Evolutionary conservation across 2,329 filamentous ascomycete genomes (phyloP).

Genomic region (Beauveria caledonica): DNA sequence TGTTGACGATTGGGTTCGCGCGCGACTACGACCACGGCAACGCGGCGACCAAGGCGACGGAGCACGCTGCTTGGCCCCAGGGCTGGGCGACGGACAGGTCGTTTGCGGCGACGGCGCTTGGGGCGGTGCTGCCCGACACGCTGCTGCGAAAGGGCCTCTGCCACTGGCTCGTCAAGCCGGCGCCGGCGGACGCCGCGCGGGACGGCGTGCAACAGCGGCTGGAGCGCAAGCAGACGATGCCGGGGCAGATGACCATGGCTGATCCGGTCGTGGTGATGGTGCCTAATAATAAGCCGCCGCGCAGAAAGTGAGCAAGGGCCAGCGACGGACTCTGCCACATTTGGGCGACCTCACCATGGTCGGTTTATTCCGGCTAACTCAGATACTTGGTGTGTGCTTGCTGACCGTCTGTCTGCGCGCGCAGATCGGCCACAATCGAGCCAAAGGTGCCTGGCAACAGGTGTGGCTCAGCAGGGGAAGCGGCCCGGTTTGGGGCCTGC

Average conservation of each 20-base stretch:
- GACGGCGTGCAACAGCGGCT: constrained; percentile 14
- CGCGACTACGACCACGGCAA: constrained; percentile 32
- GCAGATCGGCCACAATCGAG: not conserved
- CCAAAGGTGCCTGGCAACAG: not conserved
- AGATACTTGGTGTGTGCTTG: not conserved
- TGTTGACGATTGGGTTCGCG: constrained; percentile 32
- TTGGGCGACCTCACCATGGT: not conserved
- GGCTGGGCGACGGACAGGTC: constrained; percentile 23
- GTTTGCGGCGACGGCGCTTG: constrained; percentile 29
- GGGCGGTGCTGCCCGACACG: constrained; percentile 30
- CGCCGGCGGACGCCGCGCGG: constrained; percentile 5
- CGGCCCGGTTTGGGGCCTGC: not conserved
- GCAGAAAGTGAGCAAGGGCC: not conserved
- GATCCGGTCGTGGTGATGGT: not conserved
- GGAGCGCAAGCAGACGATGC: constrained; percentile 14
- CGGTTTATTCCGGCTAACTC: not conserved
- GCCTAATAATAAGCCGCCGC: not conserved
- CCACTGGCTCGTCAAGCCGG: constrained; percentile 32
- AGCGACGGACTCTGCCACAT: not conserved
- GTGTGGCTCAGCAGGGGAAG: not conserved
- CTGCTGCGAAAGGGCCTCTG: constrained; percentile 31
- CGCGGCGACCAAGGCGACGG: constrained; percentile 22
- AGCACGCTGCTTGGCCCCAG: constrained; percentile 35
- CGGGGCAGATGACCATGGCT: not conserved
- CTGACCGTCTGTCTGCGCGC: not conserved